These are phyloP conservation scores for Sporothrix inflata DNA, from an alignment of 2,329 filamentous ascomycete genomes.

Conservation along the genomic window DNA sequence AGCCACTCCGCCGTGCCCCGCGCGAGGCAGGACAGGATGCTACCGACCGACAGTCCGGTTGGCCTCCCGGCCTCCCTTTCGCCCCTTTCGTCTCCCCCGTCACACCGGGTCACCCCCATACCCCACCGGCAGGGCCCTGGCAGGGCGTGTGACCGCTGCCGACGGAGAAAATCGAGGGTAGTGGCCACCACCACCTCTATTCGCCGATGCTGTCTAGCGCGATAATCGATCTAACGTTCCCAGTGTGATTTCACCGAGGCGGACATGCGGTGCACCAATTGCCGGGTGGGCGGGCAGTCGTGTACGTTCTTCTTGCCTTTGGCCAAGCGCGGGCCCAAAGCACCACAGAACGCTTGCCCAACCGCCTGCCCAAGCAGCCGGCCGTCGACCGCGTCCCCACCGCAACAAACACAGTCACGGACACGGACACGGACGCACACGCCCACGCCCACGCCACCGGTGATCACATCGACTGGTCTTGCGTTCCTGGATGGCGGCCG, in stretches of 20 bases:
- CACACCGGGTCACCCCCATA: not conserved
- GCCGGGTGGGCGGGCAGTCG: not conserved
- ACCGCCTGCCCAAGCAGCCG: not conserved
- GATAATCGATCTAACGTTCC: not conserved
- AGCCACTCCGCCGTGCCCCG: no score
- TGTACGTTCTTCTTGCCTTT: conserved; percentile 3
- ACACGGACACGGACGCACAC: not conserved
- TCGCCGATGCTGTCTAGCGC: no score
- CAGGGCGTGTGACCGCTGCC: conserved; percentile 3
- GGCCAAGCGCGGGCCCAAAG: conserved; percentile 14
- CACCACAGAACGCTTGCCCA: conserved; percentile 12
- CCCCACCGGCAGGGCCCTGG: not conserved
- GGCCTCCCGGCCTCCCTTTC: no score
- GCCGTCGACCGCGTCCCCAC: not conserved
- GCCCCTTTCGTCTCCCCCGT: no score
- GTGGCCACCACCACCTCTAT: not conserved
- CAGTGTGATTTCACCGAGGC: conserved; percentile 7
- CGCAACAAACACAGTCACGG: not conserved
- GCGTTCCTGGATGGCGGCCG: not conserved
- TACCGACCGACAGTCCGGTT: no score
- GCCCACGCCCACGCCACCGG: not conserved
- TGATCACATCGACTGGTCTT: not conserved
- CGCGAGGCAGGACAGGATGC: no score
- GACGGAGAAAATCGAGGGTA: conserved; percentile 1
- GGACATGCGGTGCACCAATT: not conserved